Base-by-base conservation (phyloP, 2,329 filamentous ascomycete genomes). In the Cordyceps farinosa region DNA sequence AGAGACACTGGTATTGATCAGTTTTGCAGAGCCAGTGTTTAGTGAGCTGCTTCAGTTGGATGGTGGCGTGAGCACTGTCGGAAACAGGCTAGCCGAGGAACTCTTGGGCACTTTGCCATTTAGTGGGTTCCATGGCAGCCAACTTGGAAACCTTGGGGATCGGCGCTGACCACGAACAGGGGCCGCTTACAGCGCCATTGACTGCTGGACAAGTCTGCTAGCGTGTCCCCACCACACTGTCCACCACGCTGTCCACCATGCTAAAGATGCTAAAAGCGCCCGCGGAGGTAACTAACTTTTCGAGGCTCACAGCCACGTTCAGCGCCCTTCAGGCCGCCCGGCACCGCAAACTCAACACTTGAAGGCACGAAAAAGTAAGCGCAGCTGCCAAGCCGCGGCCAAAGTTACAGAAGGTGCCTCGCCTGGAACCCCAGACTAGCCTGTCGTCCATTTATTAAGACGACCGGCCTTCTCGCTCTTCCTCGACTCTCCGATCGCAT, bases 401-500 rank as follows among this genome's bases (percentile, higher is more conserved):
- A 50, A 32, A 50, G 13, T 50, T 50, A 50, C 47, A 50, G 47
- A 50, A 50, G 47, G 47, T 32, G 11, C 47, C 29, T 50, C 47
- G 29, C 47, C 47, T 32, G 47, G 17, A 9, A 17, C 47, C 47
- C 47, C 47, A 29, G 13, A 29, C 47, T 6, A 17, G 29, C 42
- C 22, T 22, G 22, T 22, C 22, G 22, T 22, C 30, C 29, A 29
- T 57, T 30, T 36, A 27, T 47, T 47, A 47, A 58, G 30, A 36
- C 17, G 30, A 15, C n/a, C n/a, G 54, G 40, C 30, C 29, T 47
- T 27, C n/a, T 45, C 42, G 22, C 42, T 45, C n/a, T 32, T 47
- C 55, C 42, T 7, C 30, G 22, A 59, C 27, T 36, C 50, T 47
- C 29, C 50, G 29, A n/a, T 36, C 50, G 50, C 58, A 54, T 61